Percentiles rank a stretch among this genome's conserved stretches.
Conservation (phyloP, 768 basidiomycete species). For the Phanerochaete sordida region DNA sequence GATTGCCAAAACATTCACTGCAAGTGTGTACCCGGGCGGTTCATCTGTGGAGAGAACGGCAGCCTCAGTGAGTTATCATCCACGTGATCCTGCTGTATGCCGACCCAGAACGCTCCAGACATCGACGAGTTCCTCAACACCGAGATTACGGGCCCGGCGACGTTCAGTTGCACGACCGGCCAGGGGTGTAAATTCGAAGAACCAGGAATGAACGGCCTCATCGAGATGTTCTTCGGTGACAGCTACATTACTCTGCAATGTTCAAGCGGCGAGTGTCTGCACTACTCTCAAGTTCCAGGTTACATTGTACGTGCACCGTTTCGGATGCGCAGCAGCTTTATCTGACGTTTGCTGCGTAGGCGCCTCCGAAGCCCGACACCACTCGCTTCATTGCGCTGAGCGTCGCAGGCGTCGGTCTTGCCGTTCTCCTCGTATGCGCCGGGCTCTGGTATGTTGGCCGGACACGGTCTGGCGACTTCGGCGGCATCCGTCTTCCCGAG, state of each 20-base stretch:
- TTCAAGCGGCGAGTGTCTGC: constrained; percentile 88
- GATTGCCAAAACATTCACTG: constrained; percentile 83
- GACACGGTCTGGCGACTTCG: constrained; percentile 60
- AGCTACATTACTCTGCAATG: constrained; percentile 84
- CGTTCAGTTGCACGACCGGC: constrained; percentile 73
- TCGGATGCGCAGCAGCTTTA: background rate
- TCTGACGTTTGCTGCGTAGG: constrained; percentile 23
- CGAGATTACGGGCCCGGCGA: constrained; percentile 87
- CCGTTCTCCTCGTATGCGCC: constrained; percentile 68
- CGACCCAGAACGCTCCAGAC: constrained; percentile 42
- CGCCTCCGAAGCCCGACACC: constrained; percentile 81
- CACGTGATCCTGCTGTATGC: background rate
- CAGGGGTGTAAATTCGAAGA: constrained; percentile 89
- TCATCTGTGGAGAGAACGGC: constrained; percentile 94
- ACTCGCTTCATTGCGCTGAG: constrained; percentile 81
- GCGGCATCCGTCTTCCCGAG: constrained; percentile 74
- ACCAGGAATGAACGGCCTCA: constrained; percentile 94
- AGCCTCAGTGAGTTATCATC: constrained; percentile 72
- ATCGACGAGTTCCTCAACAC: constrained; percentile 91
- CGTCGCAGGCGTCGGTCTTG: constrained; percentile 68
- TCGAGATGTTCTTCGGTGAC: constrained; percentile 92
- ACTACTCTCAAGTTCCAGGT: constrained; percentile 93
- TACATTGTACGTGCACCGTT: constrained; percentile 53
- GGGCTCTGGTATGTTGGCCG: constrained; percentile 91
- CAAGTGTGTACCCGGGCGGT: constrained; percentile 88